phyloP scores from a whole-genome alignment of 257 asterid species.

The Solanum lignicaule region DNA sequence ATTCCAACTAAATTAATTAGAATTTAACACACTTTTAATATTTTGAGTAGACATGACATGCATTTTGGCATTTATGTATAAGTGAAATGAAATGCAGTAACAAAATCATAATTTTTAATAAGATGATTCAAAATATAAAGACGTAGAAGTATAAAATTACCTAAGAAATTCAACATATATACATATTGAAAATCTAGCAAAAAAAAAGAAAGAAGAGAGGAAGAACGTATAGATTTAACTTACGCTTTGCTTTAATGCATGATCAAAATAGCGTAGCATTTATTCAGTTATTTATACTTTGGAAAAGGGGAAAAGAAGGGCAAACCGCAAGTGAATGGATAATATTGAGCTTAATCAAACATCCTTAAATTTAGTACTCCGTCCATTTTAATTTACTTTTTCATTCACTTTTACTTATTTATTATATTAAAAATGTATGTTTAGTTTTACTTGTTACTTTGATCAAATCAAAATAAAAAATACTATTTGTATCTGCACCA shows the following conservation, averaged over 20 bases:
- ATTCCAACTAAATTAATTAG: not conserved
- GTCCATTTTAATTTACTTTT: rapidly evolving
- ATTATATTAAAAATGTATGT: no score
- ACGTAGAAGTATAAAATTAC: not conserved
- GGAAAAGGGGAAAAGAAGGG: not conserved
- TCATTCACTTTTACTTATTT: not conserved
- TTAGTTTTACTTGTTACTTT: no score
- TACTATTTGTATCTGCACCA: not conserved
- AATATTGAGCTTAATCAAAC: not conserved
- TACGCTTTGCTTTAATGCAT: not conserved
- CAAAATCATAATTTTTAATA: not conserved
- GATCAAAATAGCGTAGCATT: not conserved
- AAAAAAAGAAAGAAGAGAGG: not conserved
- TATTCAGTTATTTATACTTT: not conserved
- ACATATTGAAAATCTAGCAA: not conserved
- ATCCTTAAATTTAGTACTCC: not conserved
- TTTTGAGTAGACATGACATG: not conserved
- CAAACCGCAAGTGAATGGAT: not conserved
- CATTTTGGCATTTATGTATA: not conserved
- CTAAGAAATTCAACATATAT: not conserved
- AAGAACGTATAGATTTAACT: not conserved
- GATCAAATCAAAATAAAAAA: no score
- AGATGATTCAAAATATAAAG: not conserved
- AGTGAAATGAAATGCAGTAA: not conserved
- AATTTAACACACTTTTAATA: not conserved